Percentiles rank a stretch among this genome's conserved stretches.
Evolutionary conservation across 345 rosid genomes (phyloP).

Genomic region (Microcos paniculata): DNA sequence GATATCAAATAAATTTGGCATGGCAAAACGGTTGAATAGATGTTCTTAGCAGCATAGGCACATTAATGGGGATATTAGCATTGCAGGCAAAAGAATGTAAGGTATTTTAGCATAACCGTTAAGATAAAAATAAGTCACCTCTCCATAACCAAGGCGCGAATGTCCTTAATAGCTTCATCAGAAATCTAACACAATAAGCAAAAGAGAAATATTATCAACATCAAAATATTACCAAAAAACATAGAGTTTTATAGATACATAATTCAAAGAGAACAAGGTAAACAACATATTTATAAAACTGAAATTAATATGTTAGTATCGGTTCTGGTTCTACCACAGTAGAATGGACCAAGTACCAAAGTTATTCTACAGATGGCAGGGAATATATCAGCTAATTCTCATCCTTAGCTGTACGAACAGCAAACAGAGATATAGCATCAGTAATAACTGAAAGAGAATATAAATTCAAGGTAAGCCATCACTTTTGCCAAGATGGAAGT

Average conservation of each 20-base stretch:
- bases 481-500: constrained; percentile 1
- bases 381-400: background rate
- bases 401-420: background rate
- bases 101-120: background rate
- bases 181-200: constrained; percentile 60
- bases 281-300: background rate
- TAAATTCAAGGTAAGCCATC: background rate
- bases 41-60: background rate
- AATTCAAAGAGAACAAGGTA: constrained; percentile 3
- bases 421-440: background rate
- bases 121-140: constrained; percentile 44
- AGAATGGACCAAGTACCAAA: background rate
- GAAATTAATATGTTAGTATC: background rate
- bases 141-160: constrained; percentile 63
- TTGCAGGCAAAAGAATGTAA: constrained; percentile 1
- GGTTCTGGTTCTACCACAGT: background rate
- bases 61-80: background rate
- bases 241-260: background rate
- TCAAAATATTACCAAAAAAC: background rate
- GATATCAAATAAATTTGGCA: background rate
- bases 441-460: background rate
- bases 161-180: constrained; percentile 78
- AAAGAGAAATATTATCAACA: constrained; percentile 13
- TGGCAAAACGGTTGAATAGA: background rate
- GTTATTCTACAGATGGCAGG: background rate